A percentile compares a stretch with the other conserved stretches of the same genome.
Evolutionary conservation across 768 basidiomycete genomes (phyloP).

Genomic region (Lyophyllum semitale): DNA sequence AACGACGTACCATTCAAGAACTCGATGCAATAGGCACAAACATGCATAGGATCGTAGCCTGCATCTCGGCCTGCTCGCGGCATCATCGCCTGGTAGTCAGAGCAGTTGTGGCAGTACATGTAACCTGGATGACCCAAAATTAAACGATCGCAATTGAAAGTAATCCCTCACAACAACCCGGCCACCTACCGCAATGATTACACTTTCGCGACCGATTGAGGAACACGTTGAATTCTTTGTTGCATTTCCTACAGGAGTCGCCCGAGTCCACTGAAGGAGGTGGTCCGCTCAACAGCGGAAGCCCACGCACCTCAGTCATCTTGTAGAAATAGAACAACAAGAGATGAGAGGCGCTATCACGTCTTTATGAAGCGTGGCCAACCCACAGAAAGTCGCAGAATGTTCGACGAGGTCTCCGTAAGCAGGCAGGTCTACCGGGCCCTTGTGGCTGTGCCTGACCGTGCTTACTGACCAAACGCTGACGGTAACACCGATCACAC

Average conservation of each 20-base stretch:
- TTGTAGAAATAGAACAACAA: neutral
- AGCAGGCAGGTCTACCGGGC: neutral
- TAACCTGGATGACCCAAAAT: constrained; percentile 54
- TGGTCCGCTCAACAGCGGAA: constrained; percentile 74
- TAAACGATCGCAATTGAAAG: constrained; percentile 5
- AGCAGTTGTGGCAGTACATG: constrained; percentile 70
- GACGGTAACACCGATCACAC: neutral
- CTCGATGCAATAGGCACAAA: constrained; percentile 78
- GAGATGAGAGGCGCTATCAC: neutral
- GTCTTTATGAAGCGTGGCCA: neutral
- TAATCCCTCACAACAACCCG: neutral
- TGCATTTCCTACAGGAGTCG: constrained; percentile 65
- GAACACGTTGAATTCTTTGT: constrained; percentile 69
- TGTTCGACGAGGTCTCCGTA: constrained; percentile 8
- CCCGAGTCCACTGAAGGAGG: constrained; percentile 40
- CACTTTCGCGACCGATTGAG: constrained; percentile 67
- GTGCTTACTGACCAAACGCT: no score
- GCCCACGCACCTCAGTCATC: constrained; percentile 42
- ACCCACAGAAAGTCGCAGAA: constrained; percentile 14
- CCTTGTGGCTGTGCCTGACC: constrained; percentile 5
- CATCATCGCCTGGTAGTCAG: constrained; percentile 78
- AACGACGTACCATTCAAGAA: constrained; percentile 56
- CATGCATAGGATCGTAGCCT: constrained; percentile 66
- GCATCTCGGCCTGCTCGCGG: constrained; percentile 53
- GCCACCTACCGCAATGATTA: constrained; percentile 70